Base-by-base conservation (phyloP, 148 eudicot species). In the Silene conica region DNA sequence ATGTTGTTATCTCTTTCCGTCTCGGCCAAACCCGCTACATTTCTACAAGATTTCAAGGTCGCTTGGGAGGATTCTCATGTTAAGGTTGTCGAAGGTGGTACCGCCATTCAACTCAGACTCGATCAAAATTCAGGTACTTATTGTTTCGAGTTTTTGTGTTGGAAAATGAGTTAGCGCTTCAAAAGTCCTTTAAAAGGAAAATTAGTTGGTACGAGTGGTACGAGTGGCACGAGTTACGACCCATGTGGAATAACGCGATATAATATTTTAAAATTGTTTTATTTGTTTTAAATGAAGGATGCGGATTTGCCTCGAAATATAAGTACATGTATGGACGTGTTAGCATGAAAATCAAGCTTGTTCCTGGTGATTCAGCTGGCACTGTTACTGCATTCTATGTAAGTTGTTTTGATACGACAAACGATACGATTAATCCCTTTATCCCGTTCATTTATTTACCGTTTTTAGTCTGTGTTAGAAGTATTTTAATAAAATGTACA, bases 381-480 rank as follows among this genome's bases (percentile, higher is more conserved):
- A 93, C 98, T 3, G 98, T 93, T 59, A 89, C 98, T 18, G 96
- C 98, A 9, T 93, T 90, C 58, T 93, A 93, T 28, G 98, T 90
- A 73, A 52, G 92, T 77, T 43, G 91, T 77, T 43, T 69, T 6
- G 0, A 2, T 26, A 26, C 1, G 28, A 31, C 9, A 19, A 9
- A 31, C 0, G 22, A 14, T 8, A 31, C 2, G 4, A 31, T 31
- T 31, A 31, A 31, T 31, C 34, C 5, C 4, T 31, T 31, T 31
- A 46, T 46, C 52, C 4, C 12, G 52, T 8, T 46, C 13, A 46
- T 46, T 46, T 46, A 13, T 46, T 46, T 48, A 48, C 52, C 12
- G 5, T 31, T 31, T 31, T 31, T 31, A 31, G 2, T 31, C 5
- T 31, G 0, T 31, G 34, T 31, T 31, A 31, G 34, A 31, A 31